These are phyloP conservation scores for Oxalis stricta DNA, from an alignment of 441 rosid species.

Conservation along the genomic window DNA sequence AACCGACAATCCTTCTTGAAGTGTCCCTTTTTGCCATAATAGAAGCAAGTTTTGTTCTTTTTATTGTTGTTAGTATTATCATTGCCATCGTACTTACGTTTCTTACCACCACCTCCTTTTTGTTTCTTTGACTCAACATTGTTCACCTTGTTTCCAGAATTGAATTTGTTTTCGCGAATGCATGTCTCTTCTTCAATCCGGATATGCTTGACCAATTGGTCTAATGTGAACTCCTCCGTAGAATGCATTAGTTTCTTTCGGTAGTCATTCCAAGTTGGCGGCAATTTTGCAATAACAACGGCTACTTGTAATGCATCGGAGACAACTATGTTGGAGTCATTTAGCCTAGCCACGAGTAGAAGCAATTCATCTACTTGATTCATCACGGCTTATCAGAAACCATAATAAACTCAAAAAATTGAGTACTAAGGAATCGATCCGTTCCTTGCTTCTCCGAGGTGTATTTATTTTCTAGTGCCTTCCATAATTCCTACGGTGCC, in stretches of 20 bases:
- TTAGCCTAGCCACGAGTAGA: no score
- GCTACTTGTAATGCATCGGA: background rate
- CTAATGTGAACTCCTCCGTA: background rate
- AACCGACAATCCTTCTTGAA: background rate
- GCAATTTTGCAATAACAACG: constrained; percentile 6
- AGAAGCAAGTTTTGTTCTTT: background rate
- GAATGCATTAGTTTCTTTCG: background rate
- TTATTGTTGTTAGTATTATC: background rate
- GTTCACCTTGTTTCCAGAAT: no score
- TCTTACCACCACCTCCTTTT: background rate
- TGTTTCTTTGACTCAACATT: background rate
- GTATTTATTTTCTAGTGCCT: background rate
- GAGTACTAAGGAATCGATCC: background rate
- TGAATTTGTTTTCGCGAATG: no score
- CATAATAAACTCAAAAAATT: background rate
- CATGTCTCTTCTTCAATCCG: background rate
- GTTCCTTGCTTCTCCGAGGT: background rate
- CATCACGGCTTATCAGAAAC: background rate
- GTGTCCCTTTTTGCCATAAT: background rate
- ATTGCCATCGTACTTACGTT: background rate
- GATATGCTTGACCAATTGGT: background rate
- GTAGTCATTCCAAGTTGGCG: constrained; percentile 6
- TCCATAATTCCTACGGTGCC: background rate
- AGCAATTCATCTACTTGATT: constrained; percentile 5
- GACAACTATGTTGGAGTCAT: background rate